Conservation (phyloP, 306 rosid species). For the Vachellia pachyceras region DNA sequence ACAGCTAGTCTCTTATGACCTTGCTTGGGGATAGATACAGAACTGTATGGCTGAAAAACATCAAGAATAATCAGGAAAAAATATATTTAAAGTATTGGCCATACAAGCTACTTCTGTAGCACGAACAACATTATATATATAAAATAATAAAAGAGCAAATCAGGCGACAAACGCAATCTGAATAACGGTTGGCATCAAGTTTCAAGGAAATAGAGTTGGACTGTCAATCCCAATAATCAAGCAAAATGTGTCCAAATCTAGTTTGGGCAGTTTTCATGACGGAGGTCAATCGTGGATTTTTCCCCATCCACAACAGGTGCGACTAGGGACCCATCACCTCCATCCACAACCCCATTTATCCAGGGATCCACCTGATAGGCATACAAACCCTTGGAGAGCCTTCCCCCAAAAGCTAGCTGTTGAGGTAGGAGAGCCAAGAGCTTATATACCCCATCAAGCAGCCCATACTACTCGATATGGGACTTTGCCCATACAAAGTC, state of each 20-base stretch:
- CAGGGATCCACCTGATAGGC: neutral
- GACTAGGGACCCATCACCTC: neutral
- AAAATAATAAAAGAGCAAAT: too few species aligned
- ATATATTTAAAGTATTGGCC: neutral
- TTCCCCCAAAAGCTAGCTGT: too few species aligned
- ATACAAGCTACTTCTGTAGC: neutral
- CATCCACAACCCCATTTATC: neutral
- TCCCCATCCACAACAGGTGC: neutral
- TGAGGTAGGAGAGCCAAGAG: too few species aligned
- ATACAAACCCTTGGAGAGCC: too few species aligned
- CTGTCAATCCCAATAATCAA: neutral
- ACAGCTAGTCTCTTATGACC: slow-evolving; percentile 44
- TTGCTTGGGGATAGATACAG: slow-evolving; percentile 49
- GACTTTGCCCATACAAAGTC: too few species aligned
- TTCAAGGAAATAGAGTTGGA: slow-evolving; percentile 11
- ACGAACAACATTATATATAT: neutral
- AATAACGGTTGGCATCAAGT: neutral
- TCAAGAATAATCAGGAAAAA: slow-evolving; percentile 26
- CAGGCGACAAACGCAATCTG: neutral
- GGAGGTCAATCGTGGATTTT: neutral
- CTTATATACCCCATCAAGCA: too few species aligned
- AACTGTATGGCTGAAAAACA: slow-evolving; percentile 50
- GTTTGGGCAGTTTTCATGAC: neutral
- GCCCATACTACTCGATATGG: too few species aligned
- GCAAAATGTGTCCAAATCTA: slow-evolving; percentile 13